phyloP scores from a whole-genome alignment of 2,329 filamentous ascomycete species.

The Chaetomium sp. region DNA sequence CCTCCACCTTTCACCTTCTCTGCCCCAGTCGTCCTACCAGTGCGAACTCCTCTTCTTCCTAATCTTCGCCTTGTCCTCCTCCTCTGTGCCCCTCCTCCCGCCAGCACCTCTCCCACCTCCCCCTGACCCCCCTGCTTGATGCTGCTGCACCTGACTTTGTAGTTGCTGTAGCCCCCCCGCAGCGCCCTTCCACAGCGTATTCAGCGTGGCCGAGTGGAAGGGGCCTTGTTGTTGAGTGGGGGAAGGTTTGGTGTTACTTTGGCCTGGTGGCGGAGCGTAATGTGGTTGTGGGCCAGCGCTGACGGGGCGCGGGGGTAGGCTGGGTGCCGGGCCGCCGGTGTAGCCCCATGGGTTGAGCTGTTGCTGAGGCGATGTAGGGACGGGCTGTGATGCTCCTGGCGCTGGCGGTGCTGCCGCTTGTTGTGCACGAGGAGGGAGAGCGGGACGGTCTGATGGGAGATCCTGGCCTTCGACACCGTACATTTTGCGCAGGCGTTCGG shows the following conservation, averaged over 20 bases:
- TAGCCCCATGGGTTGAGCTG: conserved; percentile 18
- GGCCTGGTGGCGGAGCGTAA: not conserved
- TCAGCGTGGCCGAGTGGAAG: conserved; percentile 20
- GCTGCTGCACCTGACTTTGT: conserved; percentile 12
- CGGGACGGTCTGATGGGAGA: conserved; percentile 25
- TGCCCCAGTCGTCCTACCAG: conserved; percentile 20
- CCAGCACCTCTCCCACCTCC: no score
- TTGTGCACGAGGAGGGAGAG: conserved; percentile 5
- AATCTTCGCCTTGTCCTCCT: conserved; percentile 25
- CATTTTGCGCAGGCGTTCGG: conserved; percentile 64
- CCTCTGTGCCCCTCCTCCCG: conserved; percentile 13
- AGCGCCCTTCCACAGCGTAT: conserved; percentile 19
- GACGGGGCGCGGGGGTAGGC: conserved; percentile 38
- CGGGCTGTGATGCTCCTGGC: not conserved
- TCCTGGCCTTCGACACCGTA: conserved; percentile 55
- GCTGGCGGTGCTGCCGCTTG: not conserved
- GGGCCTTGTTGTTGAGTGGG: conserved; percentile 19
- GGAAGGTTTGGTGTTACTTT: no score
- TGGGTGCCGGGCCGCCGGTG: conserved; percentile 8
- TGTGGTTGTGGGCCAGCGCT: conserved; percentile 38
- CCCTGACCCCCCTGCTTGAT: conserved; percentile 4
- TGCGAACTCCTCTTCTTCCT: conserved; percentile 32
- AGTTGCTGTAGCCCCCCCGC: conserved; percentile 15
- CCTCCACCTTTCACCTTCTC: no score
- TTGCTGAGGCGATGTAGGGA: conserved; percentile 5